A percentile compares a stretch with the other conserved stretches of the same genome.
Evolutionary conservation across 2,329 filamentous ascomycete genomes (phyloP).

Genomic region (Blumeriella jaapii): DNA sequence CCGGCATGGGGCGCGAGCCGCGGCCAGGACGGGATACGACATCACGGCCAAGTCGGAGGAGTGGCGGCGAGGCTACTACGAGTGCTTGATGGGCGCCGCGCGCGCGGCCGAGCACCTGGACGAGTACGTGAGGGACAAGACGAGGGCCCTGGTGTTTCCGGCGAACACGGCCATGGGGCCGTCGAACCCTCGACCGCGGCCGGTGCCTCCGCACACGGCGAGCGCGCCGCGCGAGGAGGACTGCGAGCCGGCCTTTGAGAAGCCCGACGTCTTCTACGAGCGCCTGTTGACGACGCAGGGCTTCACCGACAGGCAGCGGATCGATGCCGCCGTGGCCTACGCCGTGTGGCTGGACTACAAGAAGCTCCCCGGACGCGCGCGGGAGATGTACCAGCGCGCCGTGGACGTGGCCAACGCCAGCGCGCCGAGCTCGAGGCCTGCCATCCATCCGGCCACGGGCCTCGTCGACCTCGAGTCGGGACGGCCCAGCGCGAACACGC

Average conservation of each 20-base stretch:
- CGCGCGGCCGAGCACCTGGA: slow-evolving; percentile 71
- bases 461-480: slow-evolving; percentile 49
- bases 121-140: slow-evolving; percentile 61
- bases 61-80: slow-evolving; percentile 79
- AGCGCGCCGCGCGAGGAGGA: slow-evolving; percentile 63
- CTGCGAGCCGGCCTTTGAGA: slow-evolving; percentile 55
- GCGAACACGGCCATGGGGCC: slow-evolving; percentile 67
- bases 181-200: slow-evolving; percentile 69
- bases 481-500: slow-evolving; percentile 58
- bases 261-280: slow-evolving; percentile 69
- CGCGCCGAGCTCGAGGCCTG: slow-evolving; percentile 30
- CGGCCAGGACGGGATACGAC: slow-evolving; percentile 33
- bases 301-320: slow-evolving; percentile 64
- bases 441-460: slow-evolving; percentile 51
- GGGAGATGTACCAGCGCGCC: slow-evolving; percentile 64
- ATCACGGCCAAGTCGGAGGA: slow-evolving; percentile 55
- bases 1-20: slow-evolving; percentile 42
- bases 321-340: slow-evolving; percentile 73
- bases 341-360: slow-evolving; percentile 80
- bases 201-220: slow-evolving; percentile 52
- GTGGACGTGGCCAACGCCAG: slow-evolving; percentile 60
- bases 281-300: slow-evolving; percentile 72
- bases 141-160: slow-evolving; percentile 54
- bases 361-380: slow-evolving; percentile 49
- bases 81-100: slow-evolving; percentile 67